Evolutionary conservation across 2,329 filamentous ascomycete species (phyloP), one percentile per base, ranked within the genome.

Genomic region (Ascochyta koolunga): DNA sequence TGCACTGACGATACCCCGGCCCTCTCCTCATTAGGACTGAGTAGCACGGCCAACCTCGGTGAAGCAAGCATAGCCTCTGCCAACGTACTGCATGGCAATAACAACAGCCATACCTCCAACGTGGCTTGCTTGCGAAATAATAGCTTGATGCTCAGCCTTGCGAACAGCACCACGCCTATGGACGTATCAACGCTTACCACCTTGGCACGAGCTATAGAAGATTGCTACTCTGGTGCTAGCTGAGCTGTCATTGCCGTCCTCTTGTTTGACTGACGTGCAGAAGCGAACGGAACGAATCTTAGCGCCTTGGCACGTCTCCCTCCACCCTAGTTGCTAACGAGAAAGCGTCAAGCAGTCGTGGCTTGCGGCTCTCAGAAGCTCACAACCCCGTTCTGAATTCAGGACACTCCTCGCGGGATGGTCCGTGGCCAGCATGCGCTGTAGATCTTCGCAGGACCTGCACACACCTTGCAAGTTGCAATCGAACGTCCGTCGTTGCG

Each of bases 241-340:
- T 69, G 67, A 65, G 67, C 55, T 71, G 69, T 67, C 64, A 37
- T 46, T 54, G 56, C 51, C 58, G 52, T 64, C 56, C 52, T 57
- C 61, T 57, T 65, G 62, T 68, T 71, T 69, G 69, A 62, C 50
- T 58, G 61, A 56, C 58, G 52, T 67, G 58, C 64, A 68, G 56
- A 58, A 40, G 62, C 64, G 59, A 65, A 66, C 68, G 69, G 44
- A 65, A 50, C 35, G 27, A 64, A 65, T 65, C 61, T 25, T 59
- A 62, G 64, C 60, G 46, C 54, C 67, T 63, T 66, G 60, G 61
- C 61, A 56, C 16, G 32, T 44, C 54, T 56, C 50, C 50, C 31
- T 42, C 48, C 40, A 45, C 39, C n/a, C 41, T 40, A 54, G 40
- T 24, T 39, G 24, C 39, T 31, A 45, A 56, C 22, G 48, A 19